Conservation (phyloP, 1,284 basidiomycete genomes). For the Xanthoconium separans region DNA sequence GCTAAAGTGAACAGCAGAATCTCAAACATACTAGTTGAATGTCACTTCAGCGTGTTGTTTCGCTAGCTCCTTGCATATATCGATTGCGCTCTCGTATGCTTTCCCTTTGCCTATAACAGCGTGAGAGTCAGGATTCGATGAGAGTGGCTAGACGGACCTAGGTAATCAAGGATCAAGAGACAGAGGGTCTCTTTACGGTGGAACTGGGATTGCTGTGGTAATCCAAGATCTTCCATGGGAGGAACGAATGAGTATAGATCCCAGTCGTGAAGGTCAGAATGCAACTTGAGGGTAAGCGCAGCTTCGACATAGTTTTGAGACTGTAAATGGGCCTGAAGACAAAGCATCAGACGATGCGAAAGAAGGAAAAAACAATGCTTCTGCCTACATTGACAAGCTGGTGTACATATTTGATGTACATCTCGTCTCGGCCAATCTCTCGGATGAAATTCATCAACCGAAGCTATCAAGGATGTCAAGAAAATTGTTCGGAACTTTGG, state of each 20-base stretch:
- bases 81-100: constrained; percentile 93
- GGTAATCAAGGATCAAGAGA: constrained; percentile 82
- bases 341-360: constrained; percentile 4
- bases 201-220: constrained; percentile 93
- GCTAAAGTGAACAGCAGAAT: constrained; percentile 6
- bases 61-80: constrained; percentile 89
- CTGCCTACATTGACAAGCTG: constrained; percentile 82
- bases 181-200: constrained; percentile 91
- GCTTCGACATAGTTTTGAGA: constrained; percentile 91
- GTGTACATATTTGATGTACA: constrained; percentile 93
- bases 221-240: constrained; percentile 81
- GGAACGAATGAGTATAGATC: constrained; percentile 75
- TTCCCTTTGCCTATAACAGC: constrained; percentile 77
- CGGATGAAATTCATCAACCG: constrained; percentile 91
- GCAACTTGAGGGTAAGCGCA: constrained; percentile 87
- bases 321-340: constrained; percentile 73
- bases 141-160: constrained; percentile 52
- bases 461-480: constrained; percentile 45
- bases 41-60: constrained; percentile 83
- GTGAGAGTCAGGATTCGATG: neutral
- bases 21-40: constrained; percentile 79
- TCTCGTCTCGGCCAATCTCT: constrained; percentile 83
- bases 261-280: constrained; percentile 94
- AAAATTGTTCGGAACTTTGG: neutral
- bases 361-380: neutral